A percentile compares a stretch with the other conserved stretches of the same genome.
These are phyloP conservation scores for Bacidia rubella DNA, from an alignment of 495 filamentous ascomycete species.

Conservation along the genomic window DNA sequence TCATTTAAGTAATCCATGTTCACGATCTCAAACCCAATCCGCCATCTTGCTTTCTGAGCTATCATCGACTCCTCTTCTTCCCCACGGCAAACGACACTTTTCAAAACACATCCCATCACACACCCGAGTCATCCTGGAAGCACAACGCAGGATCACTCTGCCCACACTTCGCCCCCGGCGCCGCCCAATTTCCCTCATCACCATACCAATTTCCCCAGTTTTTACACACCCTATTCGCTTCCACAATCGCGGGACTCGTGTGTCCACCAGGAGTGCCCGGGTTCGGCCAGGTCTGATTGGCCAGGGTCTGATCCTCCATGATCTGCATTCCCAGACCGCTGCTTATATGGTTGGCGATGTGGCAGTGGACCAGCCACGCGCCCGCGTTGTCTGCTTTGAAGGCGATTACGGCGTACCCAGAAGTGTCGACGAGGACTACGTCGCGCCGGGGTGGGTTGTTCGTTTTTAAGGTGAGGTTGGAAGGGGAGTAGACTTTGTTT, in stretches of 20 bases:
- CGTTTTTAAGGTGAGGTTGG: conserved; percentile 22
- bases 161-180: not conserved
- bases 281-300: not conserved
- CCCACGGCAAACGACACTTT: no score
- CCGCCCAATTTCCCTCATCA: conserved; percentile 3
- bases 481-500: conserved; percentile 4
- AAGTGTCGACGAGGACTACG: conserved; percentile 31
- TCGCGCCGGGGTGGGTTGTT: conserved; percentile 41
- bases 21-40: no score
- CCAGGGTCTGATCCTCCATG: conserved; percentile 26
- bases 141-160: not conserved
- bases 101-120: no score
- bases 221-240: not conserved
- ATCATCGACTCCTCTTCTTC: no score
- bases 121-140: conserved; percentile 7
- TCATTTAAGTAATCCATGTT: no score
- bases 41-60: no score
- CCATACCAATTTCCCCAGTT: conserved; percentile 3
- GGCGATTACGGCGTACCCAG: conserved; percentile 36
- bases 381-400: conserved; percentile 45
- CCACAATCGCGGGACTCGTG: not conserved
- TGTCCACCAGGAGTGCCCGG: not conserved
- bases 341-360: conserved; percentile 41
- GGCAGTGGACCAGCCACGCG: conserved; percentile 44
- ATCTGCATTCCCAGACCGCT: conserved; percentile 36